A percentile compares a stretch with the other conserved stretches of the same genome.
Conservation (phyloP, 2,329 filamentous ascomycete genomes). For the Dothistroma pini region DNA sequence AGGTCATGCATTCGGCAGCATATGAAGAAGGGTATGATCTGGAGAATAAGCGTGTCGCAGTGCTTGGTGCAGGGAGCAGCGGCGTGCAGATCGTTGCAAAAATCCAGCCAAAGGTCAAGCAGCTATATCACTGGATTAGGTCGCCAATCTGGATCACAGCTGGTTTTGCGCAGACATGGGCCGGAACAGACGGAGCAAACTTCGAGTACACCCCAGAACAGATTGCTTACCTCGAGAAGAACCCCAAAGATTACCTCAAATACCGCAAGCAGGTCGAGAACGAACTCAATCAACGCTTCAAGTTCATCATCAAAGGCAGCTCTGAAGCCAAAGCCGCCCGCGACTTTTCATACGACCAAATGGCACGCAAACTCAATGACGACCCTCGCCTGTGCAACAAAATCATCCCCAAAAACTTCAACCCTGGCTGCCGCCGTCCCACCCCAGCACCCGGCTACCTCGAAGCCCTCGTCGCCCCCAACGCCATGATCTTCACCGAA, state of each 20-base stretch:
- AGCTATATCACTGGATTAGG: conserved; percentile 43
- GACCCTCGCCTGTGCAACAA: conserved; percentile 40
- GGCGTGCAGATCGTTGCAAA: conserved; percentile 45
- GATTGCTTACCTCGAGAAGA: conserved; percentile 37
- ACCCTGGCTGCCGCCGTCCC: conserved; percentile 40
- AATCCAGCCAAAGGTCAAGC: conserved; percentile 38
- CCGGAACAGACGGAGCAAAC: conserved; percentile 46
- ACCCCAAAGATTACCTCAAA: conserved; percentile 45
- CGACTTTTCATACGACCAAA: conserved; percentile 39
- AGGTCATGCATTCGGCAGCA: conserved; percentile 43
- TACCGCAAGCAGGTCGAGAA: conserved; percentile 49
- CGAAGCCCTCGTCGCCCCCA: conserved; percentile 37
- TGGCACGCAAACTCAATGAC: conserved; percentile 40
- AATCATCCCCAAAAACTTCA: conserved; percentile 47
- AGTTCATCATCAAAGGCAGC: conserved; percentile 51
- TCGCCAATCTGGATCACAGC: conserved; percentile 49
- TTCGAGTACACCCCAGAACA: conserved; percentile 46
- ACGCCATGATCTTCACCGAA: conserved; percentile 36
- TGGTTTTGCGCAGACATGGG: conserved; percentile 47
- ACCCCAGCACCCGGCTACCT: conserved; percentile 45
- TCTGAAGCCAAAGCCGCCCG: conserved; percentile 43
- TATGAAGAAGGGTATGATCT: conserved; percentile 42
- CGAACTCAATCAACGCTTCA: conserved; percentile 52
- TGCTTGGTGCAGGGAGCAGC: conserved; percentile 42
- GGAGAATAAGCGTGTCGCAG: conserved; percentile 40